Evolutionary conservation across 2,329 filamentous ascomycete species (phyloP).

Genomic region (Xylaria arbuscula): DNA sequence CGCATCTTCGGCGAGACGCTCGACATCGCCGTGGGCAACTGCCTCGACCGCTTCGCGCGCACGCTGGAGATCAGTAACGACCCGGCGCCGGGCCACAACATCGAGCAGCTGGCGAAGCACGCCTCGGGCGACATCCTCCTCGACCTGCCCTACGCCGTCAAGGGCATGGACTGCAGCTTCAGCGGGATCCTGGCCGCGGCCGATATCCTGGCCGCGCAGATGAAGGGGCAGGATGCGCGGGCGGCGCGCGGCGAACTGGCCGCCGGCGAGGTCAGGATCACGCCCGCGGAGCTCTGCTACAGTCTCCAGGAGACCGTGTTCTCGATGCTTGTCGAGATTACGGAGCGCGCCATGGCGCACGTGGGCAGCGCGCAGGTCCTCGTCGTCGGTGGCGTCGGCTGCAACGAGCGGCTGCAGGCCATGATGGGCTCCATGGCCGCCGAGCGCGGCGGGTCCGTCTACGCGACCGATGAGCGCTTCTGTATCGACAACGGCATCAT

Average conservation of each 20-base stretch:
- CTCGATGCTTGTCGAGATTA: constrained; percentile 98
- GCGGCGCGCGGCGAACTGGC: constrained; percentile 41
- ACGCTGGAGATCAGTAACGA: constrained; percentile 94
- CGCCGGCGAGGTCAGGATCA: constrained; percentile 67
- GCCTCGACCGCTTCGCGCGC: constrained; percentile 93
- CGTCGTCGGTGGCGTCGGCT: constrained; percentile 95
- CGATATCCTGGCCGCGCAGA: constrained; percentile 80
- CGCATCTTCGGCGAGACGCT: constrained; percentile 98
- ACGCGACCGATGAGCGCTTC: constrained; percentile 95
- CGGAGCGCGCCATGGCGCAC: constrained; percentile 97
- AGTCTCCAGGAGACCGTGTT: constrained; percentile 94
- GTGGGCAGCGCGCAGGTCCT: constrained; percentile 91
- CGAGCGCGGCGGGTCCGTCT: constrained; percentile 89
- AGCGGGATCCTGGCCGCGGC: constrained; percentile 88
- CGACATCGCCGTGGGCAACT: constrained; percentile 98
- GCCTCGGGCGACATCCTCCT: constrained; percentile 72
- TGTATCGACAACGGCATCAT: constrained; percentile 99
- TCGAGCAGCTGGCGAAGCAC: constrained; percentile 88
- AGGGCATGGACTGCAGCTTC: constrained; percentile 98
- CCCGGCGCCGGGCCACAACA: constrained; percentile 96
- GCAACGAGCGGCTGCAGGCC: constrained; percentile 91
- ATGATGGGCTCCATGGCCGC: constrained; percentile 98
- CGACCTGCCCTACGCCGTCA: constrained; percentile 94
- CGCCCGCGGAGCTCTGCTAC: constrained; percentile 89
- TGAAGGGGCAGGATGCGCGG: constrained; percentile 57